These are phyloP conservation scores for Nitzschia inconspicua DNA, from an alignment of 108 stramenopile genomes.

Conservation along the genomic window DNA sequence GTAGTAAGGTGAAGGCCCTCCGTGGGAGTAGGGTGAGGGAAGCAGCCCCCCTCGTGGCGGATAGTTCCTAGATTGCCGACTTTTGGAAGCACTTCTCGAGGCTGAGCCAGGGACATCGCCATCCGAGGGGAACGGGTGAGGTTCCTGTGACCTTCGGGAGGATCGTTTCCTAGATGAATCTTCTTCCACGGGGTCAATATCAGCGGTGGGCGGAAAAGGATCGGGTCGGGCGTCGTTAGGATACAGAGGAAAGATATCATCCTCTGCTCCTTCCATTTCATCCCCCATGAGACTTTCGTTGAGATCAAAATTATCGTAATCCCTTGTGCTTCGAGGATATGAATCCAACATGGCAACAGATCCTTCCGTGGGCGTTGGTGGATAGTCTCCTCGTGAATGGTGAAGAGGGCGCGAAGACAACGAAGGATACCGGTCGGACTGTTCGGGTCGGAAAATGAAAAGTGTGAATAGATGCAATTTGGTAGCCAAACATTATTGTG, in stretches of 20 bases:
- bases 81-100: slow-evolving; percentile 1
- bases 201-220: background rate
- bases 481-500: background rate
- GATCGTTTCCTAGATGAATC: background rate
- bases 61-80: background rate
- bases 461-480: background rate
- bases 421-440: background rate
- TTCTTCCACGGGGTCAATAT: no score
- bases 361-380: background rate
- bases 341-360: background rate
- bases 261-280: slow-evolving; percentile 7
- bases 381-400: background rate
- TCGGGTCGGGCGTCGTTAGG: slow-evolving; percentile 6
- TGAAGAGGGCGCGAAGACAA: background rate
- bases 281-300: slow-evolving; percentile 15
- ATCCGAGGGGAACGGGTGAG: no score
- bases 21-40: background rate
- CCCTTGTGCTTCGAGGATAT: slow-evolving; percentile 6
- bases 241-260: background rate
- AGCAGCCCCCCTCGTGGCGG: no score
- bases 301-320: slow-evolving; percentile 27
- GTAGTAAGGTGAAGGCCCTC: background rate
- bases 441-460: background rate
- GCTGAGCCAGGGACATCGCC: background rate
- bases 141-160: background rate